Conservation (phyloP, 2,329 filamentous ascomycete species). For the Diplodia scrobiculata region DNA sequence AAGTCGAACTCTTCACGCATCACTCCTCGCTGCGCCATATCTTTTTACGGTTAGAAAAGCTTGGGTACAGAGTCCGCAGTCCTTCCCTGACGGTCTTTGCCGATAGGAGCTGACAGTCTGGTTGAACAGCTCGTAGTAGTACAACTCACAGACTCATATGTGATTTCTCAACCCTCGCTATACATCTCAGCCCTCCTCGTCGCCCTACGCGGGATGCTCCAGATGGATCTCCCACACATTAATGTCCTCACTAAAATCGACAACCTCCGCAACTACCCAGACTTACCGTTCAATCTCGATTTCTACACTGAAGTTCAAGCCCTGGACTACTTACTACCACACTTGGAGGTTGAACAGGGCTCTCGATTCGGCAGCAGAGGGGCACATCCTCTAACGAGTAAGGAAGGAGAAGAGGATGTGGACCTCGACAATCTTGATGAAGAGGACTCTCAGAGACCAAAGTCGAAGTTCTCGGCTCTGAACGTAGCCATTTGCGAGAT, state of each 20-base stretch:
- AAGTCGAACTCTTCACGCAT: constrained; percentile 96
- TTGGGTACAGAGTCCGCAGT: constrained; percentile 79
- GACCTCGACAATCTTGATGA: constrained; percentile 13
- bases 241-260: constrained; percentile 98
- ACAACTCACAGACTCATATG: constrained; percentile 92
- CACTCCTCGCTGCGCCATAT: constrained; percentile 90
- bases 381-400: background rate
- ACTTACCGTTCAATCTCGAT: constrained; percentile 90
- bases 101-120: constrained; percentile 36
- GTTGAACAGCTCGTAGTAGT: constrained; percentile 77
- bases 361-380: constrained; percentile 32
- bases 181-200: constrained; percentile 94
- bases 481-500: constrained; percentile 85
- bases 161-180: constrained; percentile 86
- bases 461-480: constrained; percentile 73
- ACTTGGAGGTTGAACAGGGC: constrained; percentile 71
- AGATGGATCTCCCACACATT: constrained; percentile 94
- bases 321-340: constrained; percentile 77
- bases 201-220: constrained; percentile 92
- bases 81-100: constrained; percentile 29
- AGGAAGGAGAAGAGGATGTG: constrained; percentile 23
- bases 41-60: constrained; percentile 84
- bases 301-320: constrained; percentile 98
- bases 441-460: constrained; percentile 32
- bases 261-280: constrained; percentile 80